Evolutionary conservation across 331 rosid species (phyloP).

Genomic region (Cucumis variabilis): DNA sequence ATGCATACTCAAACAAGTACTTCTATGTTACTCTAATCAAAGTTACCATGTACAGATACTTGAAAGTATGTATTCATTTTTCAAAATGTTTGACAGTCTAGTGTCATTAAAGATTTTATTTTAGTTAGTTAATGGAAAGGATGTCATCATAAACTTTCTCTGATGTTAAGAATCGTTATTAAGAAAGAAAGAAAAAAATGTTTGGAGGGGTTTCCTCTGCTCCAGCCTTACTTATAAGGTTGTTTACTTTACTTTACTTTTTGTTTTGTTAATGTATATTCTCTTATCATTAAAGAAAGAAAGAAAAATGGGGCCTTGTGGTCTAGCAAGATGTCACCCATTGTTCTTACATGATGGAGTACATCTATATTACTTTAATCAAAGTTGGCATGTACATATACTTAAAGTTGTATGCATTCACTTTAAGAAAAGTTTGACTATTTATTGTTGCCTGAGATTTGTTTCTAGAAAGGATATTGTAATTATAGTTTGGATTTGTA

Average conservation of each 20-base stretch:
- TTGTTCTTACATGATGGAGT: neutral
- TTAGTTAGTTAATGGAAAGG: too few species aligned
- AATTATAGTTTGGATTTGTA: neutral
- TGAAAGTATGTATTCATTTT: neutral
- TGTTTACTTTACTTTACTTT: neutral
- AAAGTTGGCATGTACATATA: neutral
- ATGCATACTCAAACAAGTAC: neutral
- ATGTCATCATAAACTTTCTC: neutral
- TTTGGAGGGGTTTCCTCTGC: neutral
- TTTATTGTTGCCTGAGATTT: neutral
- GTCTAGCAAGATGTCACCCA: neutral
- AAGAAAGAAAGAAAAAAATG: too few species aligned
- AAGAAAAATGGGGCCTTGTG: neutral
- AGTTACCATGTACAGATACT: neutral
- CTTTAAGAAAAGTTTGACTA: neutral
- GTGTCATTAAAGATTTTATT: too few species aligned
- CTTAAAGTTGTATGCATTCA: neutral
- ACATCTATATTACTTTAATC: neutral
- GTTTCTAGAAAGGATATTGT: neutral
- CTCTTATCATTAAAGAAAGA: neutral
- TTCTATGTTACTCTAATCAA: neutral
- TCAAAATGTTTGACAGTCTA: too few species aligned
- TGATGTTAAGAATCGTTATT: neutral
- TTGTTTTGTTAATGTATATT: neutral
- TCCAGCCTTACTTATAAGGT: neutral